Evolutionary conservation across 345 rosid species (phyloP).

Genomic region (Microthlaspi erraticum): DNA sequence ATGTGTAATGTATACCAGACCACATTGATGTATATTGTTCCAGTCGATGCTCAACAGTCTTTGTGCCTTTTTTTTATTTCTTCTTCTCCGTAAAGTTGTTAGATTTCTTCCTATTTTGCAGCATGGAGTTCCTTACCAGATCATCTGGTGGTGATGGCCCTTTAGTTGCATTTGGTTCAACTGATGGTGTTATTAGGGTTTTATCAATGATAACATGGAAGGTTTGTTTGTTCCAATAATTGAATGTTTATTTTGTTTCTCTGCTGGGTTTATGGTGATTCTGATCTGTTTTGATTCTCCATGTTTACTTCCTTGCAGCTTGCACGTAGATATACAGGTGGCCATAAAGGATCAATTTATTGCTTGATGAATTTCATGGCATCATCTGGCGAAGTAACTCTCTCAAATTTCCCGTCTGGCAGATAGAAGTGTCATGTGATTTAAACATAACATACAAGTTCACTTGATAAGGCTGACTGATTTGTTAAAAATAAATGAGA

Average conservation of each 20-base stretch:
- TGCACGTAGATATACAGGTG: constrained; percentile 93
- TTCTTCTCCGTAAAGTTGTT: constrained; percentile 25
- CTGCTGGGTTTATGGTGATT: constrained; percentile 27
- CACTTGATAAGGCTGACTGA: constrained; percentile 21
- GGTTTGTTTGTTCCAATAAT: constrained; percentile 55
- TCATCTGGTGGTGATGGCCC: constrained; percentile 90
- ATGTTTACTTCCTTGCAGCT: constrained; percentile 65
- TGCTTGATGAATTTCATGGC: constrained; percentile 99
- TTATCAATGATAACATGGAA: constrained; percentile 99
- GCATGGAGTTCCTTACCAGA: constrained; percentile 94
- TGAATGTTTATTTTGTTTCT: constrained; percentile 1
- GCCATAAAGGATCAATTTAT: constrained; percentile 93
- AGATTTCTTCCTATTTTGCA: constrained; percentile 45
- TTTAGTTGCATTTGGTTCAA: constrained; percentile 96
- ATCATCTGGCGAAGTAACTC: constrained; percentile 92
- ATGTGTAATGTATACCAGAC: not conserved
- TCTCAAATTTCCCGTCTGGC: not conserved
- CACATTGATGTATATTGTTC: constrained; percentile 12
- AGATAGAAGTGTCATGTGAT: constrained; percentile 10
- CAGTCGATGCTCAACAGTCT: constrained; percentile 5
- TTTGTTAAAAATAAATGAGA: constrained; percentile 4
- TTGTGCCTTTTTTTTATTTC: not conserved
- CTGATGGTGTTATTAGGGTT: constrained; percentile 98
- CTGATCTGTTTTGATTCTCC: constrained; percentile 21
- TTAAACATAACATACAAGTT: constrained; percentile 9